These are phyloP conservation scores for Colletotrichum sp. DNA, from an alignment of 2,329 filamentous ascomycete species.

Conservation along the genomic window DNA sequence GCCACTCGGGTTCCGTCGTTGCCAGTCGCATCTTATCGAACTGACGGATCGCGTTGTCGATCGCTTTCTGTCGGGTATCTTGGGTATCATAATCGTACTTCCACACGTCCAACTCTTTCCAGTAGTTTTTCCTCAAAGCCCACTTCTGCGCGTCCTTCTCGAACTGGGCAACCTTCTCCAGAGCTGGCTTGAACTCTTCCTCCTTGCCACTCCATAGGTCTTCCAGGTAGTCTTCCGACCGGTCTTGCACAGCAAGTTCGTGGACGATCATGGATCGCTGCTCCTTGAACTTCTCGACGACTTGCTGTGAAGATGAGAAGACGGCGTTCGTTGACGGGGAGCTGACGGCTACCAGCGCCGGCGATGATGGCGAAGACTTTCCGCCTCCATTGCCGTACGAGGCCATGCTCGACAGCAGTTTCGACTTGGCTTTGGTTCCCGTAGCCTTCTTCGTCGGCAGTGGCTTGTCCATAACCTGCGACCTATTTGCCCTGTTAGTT, in stretches of 20 bases:
- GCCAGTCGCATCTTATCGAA: slow-evolving; percentile 66
- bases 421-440: slow-evolving; percentile 46
- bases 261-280: slow-evolving; percentile 62
- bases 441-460: slow-evolving; percentile 36
- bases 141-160: slow-evolving; percentile 55
- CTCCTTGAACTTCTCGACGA: slow-evolving; percentile 58
- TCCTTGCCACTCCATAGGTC: slow-evolving; percentile 56
- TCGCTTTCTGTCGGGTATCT: slow-evolving; percentile 62
- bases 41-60: slow-evolving; percentile 64
- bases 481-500: slow-evolving; percentile 36
- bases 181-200: slow-evolving; percentile 57
- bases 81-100: slow-evolving; percentile 61
- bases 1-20: slow-evolving; percentile 63
- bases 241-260: slow-evolving; percentile 61
- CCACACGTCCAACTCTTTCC: slow-evolving; percentile 70
- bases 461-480: slow-evolving; percentile 36
- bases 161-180: slow-evolving; percentile 65
- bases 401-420: slow-evolving; percentile 44
- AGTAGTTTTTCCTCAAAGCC: slow-evolving; percentile 61
- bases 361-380: slow-evolving; percentile 57
- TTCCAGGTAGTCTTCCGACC: slow-evolving; percentile 53
- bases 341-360: slow-evolving; percentile 57
- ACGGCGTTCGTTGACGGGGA: slow-evolving; percentile 59
- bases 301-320: slow-evolving; percentile 55
- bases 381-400: slow-evolving; percentile 35